These are phyloP conservation scores for Phialemonium atrogriseum DNA, from an alignment of 2,329 filamentous ascomycete genomes.

Conservation along the genomic window DNA sequence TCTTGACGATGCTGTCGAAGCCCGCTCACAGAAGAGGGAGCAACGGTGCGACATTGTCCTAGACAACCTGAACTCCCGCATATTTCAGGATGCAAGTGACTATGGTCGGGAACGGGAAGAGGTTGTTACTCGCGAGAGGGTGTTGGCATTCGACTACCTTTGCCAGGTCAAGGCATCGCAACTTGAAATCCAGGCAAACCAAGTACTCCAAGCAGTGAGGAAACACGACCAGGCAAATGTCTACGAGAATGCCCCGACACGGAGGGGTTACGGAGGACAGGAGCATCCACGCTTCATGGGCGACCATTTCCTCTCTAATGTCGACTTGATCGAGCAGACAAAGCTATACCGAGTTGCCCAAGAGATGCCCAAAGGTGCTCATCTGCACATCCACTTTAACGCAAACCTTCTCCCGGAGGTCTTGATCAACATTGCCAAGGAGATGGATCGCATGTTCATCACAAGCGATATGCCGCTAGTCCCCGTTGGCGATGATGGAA, in stretches of 20 bases:
- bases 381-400: slow-evolving; percentile 73
- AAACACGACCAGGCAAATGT: slow-evolving; percentile 24
- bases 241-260: slow-evolving; percentile 23
- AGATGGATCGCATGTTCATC: slow-evolving; percentile 60
- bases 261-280: slow-evolving; percentile 33
- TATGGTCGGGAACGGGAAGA: slow-evolving; percentile 24
- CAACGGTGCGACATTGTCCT: too few species aligned
- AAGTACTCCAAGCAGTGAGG: slow-evolving; percentile 30
- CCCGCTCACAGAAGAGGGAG: too few species aligned
- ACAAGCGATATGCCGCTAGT: slow-evolving; percentile 49
- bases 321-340: slow-evolving; percentile 45
- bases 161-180: slow-evolving; percentile 22
- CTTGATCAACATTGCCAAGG: slow-evolving; percentile 46
- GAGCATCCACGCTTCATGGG: slow-evolving; percentile 35
- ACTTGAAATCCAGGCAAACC: slow-evolving; percentile 28
- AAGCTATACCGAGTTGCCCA: slow-evolving; percentile 47
- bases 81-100: too few species aligned
- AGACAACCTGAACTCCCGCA: too few species aligned
- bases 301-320: slow-evolving; percentile 52
- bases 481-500: slow-evolving; percentile 17
- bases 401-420: slow-evolving; percentile 56
- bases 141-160: slow-evolving; percentile 30
- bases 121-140: slow-evolving; percentile 23
- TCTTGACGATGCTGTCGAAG: too few species aligned
- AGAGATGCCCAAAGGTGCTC: slow-evolving; percentile 60